Conservation (phyloP, 2,329 filamentous ascomycete genomes). For the Exophiala sp. region DNA sequence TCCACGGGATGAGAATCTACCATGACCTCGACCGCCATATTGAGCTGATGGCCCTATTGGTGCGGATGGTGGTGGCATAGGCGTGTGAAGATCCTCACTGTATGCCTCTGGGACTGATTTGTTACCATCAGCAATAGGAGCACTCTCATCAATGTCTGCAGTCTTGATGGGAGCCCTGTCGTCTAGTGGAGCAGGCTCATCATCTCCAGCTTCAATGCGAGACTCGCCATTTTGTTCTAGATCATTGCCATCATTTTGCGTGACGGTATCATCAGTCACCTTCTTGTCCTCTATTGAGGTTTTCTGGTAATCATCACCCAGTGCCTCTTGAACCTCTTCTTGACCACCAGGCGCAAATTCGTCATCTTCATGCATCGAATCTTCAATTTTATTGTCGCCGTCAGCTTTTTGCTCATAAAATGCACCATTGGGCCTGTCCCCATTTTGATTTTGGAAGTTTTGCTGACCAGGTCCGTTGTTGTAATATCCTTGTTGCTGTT, state of each 20-base stretch:
- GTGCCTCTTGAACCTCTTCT: constrained; percentile 32
- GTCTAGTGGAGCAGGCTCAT: constrained; percentile 2
- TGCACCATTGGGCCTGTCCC: constrained; percentile 11
- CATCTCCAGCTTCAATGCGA: background rate
- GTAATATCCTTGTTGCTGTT: constrained; percentile 28
- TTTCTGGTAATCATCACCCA: constrained; percentile 27
- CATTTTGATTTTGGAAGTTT: constrained; percentile 7
- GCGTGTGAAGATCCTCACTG: constrained; percentile 25
- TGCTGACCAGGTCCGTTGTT: constrained; percentile 18
- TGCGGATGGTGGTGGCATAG: constrained; percentile 31
- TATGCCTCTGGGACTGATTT: constrained; percentile 28
- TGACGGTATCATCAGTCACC: constrained; percentile 1
- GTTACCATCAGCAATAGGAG: constrained; percentile 18
- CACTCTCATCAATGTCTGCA: constrained; percentile 1
- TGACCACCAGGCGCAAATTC: constrained; percentile 36
- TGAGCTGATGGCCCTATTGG: constrained; percentile 34
- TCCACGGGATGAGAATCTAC: constrained; percentile 41
- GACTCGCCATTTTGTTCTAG: constrained; percentile 6
- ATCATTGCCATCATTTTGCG: constrained; percentile 9
- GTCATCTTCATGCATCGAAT: constrained; percentile 31
- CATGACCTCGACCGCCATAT: constrained; percentile 35
- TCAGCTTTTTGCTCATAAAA: constrained; percentile 14
- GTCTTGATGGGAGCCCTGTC: background rate
- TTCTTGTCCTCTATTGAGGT: constrained; percentile 9
- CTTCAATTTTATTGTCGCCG: constrained; percentile 8